Evolutionary conservation across 2,329 filamentous ascomycete genomes (phyloP).

Genomic region (Sphaerulina musiva): DNA sequence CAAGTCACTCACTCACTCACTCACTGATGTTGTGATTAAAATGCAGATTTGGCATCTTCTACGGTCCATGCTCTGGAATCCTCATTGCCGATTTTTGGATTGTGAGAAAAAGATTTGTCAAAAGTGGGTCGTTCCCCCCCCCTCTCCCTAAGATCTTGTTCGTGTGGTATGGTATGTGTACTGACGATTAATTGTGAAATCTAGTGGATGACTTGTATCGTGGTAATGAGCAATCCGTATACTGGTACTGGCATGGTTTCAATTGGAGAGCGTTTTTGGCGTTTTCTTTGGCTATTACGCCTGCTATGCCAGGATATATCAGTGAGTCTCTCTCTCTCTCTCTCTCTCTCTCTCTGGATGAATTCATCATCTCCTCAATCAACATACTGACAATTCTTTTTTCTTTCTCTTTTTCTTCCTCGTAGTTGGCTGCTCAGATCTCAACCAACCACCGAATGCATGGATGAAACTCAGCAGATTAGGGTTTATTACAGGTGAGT

Average conservation of each 20-base stretch:
- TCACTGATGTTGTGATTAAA: no score
- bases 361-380: background rate
- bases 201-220: constrained; percentile 26
- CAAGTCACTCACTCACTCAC: no score
- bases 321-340: no score
- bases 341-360: background rate
- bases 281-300: constrained; percentile 19
- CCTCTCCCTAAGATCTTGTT: background rate
- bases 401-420: no score
- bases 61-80: constrained; percentile 26
- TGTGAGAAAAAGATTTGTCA: constrained; percentile 22
- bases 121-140: background rate
- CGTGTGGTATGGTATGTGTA: background rate
- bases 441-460: constrained; percentile 7
- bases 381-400: no score
- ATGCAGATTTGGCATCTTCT: constrained; percentile 26
- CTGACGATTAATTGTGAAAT: no score
- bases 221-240: constrained; percentile 20
- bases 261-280: constrained; percentile 27
- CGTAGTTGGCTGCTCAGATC: constrained; percentile 5
- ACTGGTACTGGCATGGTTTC: constrained; percentile 26
- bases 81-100: constrained; percentile 29
- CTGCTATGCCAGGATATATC: constrained; percentile 16
- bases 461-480: constrained; percentile 14
- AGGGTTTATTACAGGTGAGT: constrained; percentile 11